Base-by-base conservation (phyloP, 257 asterid genomes). In the Ilex asprella region DNA sequence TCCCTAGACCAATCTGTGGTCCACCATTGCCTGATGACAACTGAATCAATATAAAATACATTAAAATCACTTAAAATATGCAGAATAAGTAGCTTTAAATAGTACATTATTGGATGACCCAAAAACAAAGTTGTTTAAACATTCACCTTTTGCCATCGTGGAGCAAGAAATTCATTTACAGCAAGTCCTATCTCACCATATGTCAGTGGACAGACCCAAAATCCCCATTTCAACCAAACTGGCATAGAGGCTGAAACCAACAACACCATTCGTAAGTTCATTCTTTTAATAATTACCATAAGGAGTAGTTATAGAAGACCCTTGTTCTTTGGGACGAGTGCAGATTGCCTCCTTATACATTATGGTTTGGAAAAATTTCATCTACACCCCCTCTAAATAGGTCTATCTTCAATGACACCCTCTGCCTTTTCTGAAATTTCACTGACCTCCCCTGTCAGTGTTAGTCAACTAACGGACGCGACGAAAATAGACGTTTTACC, bases 121-220 rank as follows among this genome's bases (percentile, higher is more conserved):
- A 35, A 35, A 8, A 35, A 35, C 41, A 3, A 3, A 2, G 14
- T 7, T 0, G 3, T 63, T 30, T 57, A 6, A 64, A 47, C 58
- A 13, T 70, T 68, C 65, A 86, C 95, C 72, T 80, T 73, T 77
- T 82, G 86, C 95, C 95, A 82, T 55, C 92, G 60, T 60, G 86
- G 84, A 43, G 95, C 77, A 27, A 73, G 83, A 67, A 86, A 86
- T 71, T 86, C 95, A 67, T 84, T 87, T 11, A 77, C 56, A n/a
- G 89, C 61, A 69, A 86, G 75, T 59, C 82, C 95, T 61, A 84
- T 78, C 81, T 81, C 86, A 47, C 92, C 95, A 59, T 86, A 86
- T 16, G 95, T 74, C 65, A 79, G 10, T 3, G 95, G 95, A 62
- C 86, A 82, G 62, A 80, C 52, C 95, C 95, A 86, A 70, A 79